A percentile compares a stretch with the other conserved stretches of the same genome.
These are phyloP conservation scores for Stentor coeruleus DNA, from an alignment of 73 alveolate genomes.

Conservation along the genomic window DNA sequence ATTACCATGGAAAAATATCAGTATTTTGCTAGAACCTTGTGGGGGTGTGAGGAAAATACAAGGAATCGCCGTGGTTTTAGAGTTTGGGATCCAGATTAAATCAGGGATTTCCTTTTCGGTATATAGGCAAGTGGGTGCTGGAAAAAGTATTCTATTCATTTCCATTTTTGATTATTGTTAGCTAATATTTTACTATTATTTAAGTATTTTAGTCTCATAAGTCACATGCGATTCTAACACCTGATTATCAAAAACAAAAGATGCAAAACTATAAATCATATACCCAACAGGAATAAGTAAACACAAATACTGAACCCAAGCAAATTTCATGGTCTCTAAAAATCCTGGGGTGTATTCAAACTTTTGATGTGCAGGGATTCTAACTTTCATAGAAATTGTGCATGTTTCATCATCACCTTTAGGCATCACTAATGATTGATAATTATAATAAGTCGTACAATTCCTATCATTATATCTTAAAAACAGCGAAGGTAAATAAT, in stretches of 20 bases:
- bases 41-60: neutral
- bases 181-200: neutral
- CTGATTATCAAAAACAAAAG: conserved; percentile 37
- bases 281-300: conserved; percentile 42
- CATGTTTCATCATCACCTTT: neutral
- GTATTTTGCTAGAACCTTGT: conserved; percentile 10
- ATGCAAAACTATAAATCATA: conserved; percentile 27
- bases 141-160: neutral
- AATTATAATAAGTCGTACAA: neutral
- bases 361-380: conserved; percentile 36
- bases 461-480: neutral
- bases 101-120: neutral
- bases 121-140: neutral
- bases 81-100: neutral
- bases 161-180: neutral
- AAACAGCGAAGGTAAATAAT: neutral
- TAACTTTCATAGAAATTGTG: neutral
- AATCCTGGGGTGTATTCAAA: conserved; percentile 35
- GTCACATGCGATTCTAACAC: conserved; percentile 31
- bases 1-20: conserved; percentile 41
- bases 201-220: neutral
- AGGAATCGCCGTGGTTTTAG: neutral
- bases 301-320: conserved; percentile 52
- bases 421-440: neutral
- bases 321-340: conserved; percentile 40